Evolutionary conservation across 768 basidiomycete genomes (phyloP), one percentile per base, ranked within the genome.

Genomic region (Dacryopinax primogenitus): DNA sequence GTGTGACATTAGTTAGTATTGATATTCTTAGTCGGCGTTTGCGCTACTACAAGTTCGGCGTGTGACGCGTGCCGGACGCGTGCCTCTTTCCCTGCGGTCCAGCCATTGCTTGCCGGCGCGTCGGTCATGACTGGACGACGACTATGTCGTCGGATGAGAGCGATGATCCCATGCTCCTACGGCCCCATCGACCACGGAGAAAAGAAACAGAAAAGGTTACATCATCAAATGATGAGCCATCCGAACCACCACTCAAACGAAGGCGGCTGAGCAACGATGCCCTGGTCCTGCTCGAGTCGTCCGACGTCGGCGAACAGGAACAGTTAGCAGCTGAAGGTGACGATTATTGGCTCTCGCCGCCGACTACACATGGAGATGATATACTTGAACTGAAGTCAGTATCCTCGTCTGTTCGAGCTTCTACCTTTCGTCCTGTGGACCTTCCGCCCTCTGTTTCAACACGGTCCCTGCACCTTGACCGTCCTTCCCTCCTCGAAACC

Each of bases 231-330:
- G 3, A 23, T 18, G 30, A 30, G 15, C 30, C 51, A 18, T 58
- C 51, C 51, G 51, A 58, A 32, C 51, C 13, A 9, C 51, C 51
- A 6, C 15, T 30, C 26, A 58, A 58, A 30, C 51, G 51, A 58
- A 13, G 51, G 21, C 51, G 51, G 26, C 30, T 58, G 13, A 58
- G 51, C 30, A 18, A 26, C 32, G 69, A 75, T 39, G 72, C 76
- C 41, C 76, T 76, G 4, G 83, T 83, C 45, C 70, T 81, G 61
- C 80, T 86, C 15, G 83, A 83, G 69, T 85, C 85, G 18, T 86
- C 85, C 2, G 85, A 87, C 68, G 73, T 76, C 58, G 85, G 86
- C 69, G 85, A 87, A 68, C 77, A 78, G 39, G 82, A 82, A 69
- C 76, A 77, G 47, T 66, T 81, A 36, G 66, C 63, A 63, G 62